Percentiles rank a stretch among this genome's conserved stretches.
Evolutionary conservation across 164 flowering plant species (phyloP).

Genomic region (Houttuynia cordata): DNA sequence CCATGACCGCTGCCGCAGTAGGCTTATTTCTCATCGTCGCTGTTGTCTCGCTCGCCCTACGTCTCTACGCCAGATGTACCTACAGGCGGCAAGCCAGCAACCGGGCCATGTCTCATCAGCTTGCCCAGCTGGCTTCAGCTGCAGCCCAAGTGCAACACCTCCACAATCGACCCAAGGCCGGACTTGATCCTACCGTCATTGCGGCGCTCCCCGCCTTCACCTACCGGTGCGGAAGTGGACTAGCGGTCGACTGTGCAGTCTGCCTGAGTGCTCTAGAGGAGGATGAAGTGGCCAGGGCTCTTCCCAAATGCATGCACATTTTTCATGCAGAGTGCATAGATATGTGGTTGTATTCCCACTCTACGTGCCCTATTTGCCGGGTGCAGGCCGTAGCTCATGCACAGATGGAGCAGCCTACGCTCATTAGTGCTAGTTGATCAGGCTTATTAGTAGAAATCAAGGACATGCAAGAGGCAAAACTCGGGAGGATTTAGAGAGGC

Average conservation of each 20-base stretch:
- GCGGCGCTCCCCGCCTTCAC: not conserved
- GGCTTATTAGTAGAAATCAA: too few species aligned
- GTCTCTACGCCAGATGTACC: too few species aligned
- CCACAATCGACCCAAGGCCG: not conserved
- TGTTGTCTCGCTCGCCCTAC: too few species aligned
- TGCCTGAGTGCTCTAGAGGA: conserved; percentile 41
- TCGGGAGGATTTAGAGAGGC: too few species aligned
- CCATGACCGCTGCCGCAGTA: not conserved
- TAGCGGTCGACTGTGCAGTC: conserved; percentile 36
- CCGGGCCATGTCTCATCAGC: not conserved
- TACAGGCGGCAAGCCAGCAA: not conserved
- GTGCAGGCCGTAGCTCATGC: conserved; percentile 14
- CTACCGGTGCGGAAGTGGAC: not conserved
- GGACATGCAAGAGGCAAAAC: too few species aligned
- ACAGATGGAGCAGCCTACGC: too few species aligned
- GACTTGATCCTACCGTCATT: not conserved
- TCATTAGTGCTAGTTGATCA: too few species aligned
- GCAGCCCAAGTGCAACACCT: not conserved
- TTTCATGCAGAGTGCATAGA: conserved; percentile 59
- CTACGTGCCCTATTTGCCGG: conserved; percentile 57
- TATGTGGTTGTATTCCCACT: conserved; percentile 30
- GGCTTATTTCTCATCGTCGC: not conserved
- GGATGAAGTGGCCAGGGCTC: conserved; percentile 25
- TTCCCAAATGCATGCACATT: conserved; percentile 49
- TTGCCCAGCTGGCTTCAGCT: not conserved